Evolutionary conservation across 352 stramenopile genomes (phyloP).

Genomic region (Hyaloperonospora arabidopsidis): DNA sequence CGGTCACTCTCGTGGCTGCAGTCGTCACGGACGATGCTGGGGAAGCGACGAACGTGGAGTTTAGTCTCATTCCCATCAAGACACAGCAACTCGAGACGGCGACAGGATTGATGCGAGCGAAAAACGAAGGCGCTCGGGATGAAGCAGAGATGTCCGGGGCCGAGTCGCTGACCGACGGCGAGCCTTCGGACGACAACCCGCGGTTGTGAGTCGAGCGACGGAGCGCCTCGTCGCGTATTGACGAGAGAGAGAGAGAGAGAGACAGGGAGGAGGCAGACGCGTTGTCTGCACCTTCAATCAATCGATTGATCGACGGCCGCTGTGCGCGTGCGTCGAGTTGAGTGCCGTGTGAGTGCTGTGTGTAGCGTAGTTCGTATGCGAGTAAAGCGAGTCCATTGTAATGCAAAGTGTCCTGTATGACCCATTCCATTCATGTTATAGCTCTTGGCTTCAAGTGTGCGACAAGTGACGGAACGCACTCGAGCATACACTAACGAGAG

Average conservation of each 20-base stretch:
- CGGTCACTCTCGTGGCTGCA: slow-evolving; percentile 33
- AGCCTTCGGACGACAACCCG: slow-evolving; percentile 17
- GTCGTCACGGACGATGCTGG: slow-evolving; percentile 40
- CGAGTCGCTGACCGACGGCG: slow-evolving; percentile 25
- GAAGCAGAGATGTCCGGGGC: slow-evolving; percentile 31
- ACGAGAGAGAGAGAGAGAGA: no score
- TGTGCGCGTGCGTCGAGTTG: slow-evolving; percentile 12
- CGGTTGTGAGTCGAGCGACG: slow-evolving; percentile 20
- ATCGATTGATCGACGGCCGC: not conserved
- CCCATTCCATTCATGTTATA: not conserved
- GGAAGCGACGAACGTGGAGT: slow-evolving; percentile 55
- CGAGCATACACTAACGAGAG: no score
- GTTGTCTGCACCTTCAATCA: not conserved
- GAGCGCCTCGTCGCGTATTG: not conserved
- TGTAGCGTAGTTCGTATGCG: slow-evolving; percentile 21
- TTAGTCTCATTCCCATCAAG: slow-evolving; percentile 45
- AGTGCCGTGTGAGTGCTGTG: slow-evolving; percentile 18
- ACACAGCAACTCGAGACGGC: slow-evolving; percentile 7
- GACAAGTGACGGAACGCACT: no score
- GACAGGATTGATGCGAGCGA: not conserved
- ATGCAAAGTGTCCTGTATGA: slow-evolving; percentile 20
- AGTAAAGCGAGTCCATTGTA: slow-evolving; percentile 25
- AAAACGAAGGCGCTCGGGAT: slow-evolving; percentile 4
- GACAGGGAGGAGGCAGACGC: no score
- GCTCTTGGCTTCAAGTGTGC: not conserved